These are phyloP conservation scores for Pyricularia sp. DNA, from an alignment of 2,329 filamentous ascomycete species.

Conservation along the genomic window DNA sequence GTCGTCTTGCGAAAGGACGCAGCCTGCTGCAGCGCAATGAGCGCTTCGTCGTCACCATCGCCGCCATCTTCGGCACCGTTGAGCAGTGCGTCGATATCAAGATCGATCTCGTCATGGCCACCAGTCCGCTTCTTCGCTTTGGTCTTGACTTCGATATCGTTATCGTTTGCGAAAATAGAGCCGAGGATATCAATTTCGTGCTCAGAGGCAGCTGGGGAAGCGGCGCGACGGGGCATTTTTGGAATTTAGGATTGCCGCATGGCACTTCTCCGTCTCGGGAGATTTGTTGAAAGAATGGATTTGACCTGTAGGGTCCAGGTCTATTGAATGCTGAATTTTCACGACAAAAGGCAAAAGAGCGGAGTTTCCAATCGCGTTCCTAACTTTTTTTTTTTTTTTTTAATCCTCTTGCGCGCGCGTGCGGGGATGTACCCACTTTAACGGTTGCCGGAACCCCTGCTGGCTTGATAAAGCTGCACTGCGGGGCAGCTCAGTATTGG, in stretches of 20 bases:
- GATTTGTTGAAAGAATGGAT: neutral
- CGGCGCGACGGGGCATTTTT: slow-evolving; percentile 56
- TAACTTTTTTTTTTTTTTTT: neutral
- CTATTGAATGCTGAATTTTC: neutral
- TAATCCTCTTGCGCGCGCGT: neutral
- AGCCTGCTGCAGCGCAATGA: slow-evolving; percentile 79
- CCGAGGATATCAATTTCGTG: slow-evolving; percentile 82
- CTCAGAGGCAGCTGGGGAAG: slow-evolving; percentile 76
- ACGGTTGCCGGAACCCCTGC: neutral
- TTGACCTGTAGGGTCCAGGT: neutral
- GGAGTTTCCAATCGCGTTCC: neutral
- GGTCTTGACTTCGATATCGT: slow-evolving; percentile 35
- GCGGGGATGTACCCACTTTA: neutral
- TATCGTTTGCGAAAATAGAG: slow-evolving; percentile 55
- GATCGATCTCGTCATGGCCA: slow-evolving; percentile 27
- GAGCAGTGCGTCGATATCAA: slow-evolving; percentile 49
- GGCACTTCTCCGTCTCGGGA: neutral
- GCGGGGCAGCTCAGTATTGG: neutral
- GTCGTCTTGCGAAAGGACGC: slow-evolving; percentile 76
- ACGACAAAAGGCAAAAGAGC: neutral
- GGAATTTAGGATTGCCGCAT: slow-evolving; percentile 2
- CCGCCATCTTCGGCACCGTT: slow-evolving; percentile 48
- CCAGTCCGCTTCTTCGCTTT: slow-evolving; percentile 17
- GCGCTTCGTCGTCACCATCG: slow-evolving; percentile 57
- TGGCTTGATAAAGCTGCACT: neutral